Percentiles rank a stretch among this genome's conserved stretches.
phyloP scores from a whole-genome alignment of 352 stramenopile species.

The Phytophthora crassamura region DNA sequence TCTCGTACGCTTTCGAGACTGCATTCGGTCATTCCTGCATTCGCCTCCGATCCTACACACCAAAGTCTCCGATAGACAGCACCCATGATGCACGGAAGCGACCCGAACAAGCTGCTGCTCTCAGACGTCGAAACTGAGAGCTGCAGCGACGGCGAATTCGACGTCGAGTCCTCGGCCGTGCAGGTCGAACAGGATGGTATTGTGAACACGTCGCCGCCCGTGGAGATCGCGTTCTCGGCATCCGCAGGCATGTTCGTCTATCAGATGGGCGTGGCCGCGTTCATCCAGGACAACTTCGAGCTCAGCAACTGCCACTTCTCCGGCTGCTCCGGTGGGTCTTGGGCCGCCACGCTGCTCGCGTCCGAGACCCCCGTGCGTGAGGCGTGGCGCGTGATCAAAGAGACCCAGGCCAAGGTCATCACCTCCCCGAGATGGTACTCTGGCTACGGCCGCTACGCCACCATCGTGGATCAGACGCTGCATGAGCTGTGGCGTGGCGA shows the following conservation, averaged over 20 bases:
- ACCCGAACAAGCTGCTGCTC: slow-evolving; percentile 14
- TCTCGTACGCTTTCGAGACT: not conserved
- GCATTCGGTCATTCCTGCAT: slow-evolving; percentile 13
- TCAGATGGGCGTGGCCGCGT: slow-evolving; percentile 76
- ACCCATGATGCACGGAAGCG: slow-evolving; percentile 11
- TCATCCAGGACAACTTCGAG: slow-evolving; percentile 68
- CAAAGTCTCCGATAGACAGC: slow-evolving; percentile 4
- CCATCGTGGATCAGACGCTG: slow-evolving; percentile 60
- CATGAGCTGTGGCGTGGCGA: slow-evolving; percentile 64
- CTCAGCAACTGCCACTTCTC: slow-evolving; percentile 45
- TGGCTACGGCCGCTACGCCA: slow-evolving; percentile 67
- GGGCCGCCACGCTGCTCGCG: slow-evolving; percentile 46
- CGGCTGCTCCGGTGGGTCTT: slow-evolving; percentile 41
- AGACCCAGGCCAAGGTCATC: slow-evolving; percentile 52
- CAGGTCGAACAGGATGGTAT: slow-evolving; percentile 9
- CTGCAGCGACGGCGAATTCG: slow-evolving; percentile 47
- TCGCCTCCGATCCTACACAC: not conserved
- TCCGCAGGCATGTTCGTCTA: slow-evolving; percentile 77
- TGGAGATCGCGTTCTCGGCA: slow-evolving; percentile 75
- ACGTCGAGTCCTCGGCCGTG: slow-evolving; percentile 22
- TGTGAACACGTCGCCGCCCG: slow-evolving; percentile 15
- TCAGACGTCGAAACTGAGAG: slow-evolving; percentile 30
- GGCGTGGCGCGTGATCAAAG: slow-evolving; percentile 62
- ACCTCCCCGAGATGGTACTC: slow-evolving; percentile 64
- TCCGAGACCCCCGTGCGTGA: slow-evolving; percentile 55